Base-by-base conservation (phyloP, 2,329 filamentous ascomycete genomes). In the Cladosporium sp. region DNA sequence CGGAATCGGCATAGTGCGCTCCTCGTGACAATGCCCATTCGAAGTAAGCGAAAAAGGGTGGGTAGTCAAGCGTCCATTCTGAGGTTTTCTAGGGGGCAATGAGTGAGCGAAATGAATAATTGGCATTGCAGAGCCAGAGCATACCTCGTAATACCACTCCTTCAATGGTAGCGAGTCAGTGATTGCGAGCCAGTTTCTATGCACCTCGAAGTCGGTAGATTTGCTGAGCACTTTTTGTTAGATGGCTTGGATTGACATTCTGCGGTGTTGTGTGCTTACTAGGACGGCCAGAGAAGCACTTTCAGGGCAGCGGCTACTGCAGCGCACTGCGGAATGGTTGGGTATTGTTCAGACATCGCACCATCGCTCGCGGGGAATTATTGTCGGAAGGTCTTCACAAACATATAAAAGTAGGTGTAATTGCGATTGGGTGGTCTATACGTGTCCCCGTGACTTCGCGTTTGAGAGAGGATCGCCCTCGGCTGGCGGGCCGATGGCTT, bases 41-140 rank as follows among this genome's bases (percentile, higher is more conserved):
- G 80, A 98, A 97, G 77, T 91, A 93, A 71, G 95, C 95, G 76
- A 99, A 99, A 81, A 98, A 97, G 8, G 95, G 95, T 34, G 95
- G 95, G 77, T 99, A 99, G 81, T 99, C 95, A 75, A 99, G 89
- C 0, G 95, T 99, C 95, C 95, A 99, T 92, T 98, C 92, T 66
- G 95, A 99, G 1, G 93, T 97, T 81, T 93, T 90, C 84, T 89
- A 71, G 71, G 5, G 30, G 39, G 74, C 68, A 73, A 68, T 36
- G 64, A 51, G 36, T 60, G 21, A 61, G 48, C 57, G 26, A 32
- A 16, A 21, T 26, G 34, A 6, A 69, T 6, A 23, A n/a, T 39
- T 7, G 54, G 2, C 30, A 14, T 25, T 28, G 10, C 13, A 23
- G 21, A 23, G n/a, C 32, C 11, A 2, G 14, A 49, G 66, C 76